These are phyloP conservation scores for Talaromyces rugulosus DNA, from an alignment of 2,329 filamentous ascomycete genomes.

Conservation along the genomic window DNA sequence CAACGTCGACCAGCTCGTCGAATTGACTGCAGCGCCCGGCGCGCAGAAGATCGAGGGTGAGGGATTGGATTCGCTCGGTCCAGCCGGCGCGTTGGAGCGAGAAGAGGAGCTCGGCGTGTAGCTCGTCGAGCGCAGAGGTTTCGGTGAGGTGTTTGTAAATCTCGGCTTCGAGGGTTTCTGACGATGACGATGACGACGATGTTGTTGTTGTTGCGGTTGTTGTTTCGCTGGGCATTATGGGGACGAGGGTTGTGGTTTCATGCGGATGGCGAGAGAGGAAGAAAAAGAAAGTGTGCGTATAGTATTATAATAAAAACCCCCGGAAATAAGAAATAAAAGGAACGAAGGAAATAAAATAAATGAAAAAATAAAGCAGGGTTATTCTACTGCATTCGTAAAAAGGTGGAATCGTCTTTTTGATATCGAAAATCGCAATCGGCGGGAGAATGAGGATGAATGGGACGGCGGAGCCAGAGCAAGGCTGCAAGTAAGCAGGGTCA, in stretches of 20 bases:
- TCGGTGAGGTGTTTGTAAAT: conserved; percentile 12
- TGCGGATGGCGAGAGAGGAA: neutral
- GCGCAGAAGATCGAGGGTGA: conserved; percentile 54
- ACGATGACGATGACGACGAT: neutral
- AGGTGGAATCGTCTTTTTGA: neutral
- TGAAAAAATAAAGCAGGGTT: neutral
- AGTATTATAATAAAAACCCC: neutral
- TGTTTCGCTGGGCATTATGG: conserved; percentile 11
- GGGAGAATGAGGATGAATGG: neutral
- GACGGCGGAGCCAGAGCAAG: neutral
- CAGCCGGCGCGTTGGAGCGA: conserved; percentile 56
- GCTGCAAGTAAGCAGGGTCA: neutral
- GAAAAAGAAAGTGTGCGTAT: neutral
- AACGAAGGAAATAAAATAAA: neutral
- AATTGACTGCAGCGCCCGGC: conserved; percentile 55
- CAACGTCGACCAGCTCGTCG: conserved; percentile 52
- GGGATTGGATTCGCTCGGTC: conserved; percentile 52
- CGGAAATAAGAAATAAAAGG: neutral
- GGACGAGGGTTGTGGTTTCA: neutral
- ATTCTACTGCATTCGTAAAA: neutral
- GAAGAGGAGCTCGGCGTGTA: conserved; percentile 52
- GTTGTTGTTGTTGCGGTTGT: neutral
- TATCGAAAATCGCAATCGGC: neutral
- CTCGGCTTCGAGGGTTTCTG: conserved; percentile 10
- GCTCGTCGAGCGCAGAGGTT: conserved; percentile 30